Evolutionary conservation across 1,284 basidiomycete genomes (phyloP).

Genomic region (Austroboletus niveus): DNA sequence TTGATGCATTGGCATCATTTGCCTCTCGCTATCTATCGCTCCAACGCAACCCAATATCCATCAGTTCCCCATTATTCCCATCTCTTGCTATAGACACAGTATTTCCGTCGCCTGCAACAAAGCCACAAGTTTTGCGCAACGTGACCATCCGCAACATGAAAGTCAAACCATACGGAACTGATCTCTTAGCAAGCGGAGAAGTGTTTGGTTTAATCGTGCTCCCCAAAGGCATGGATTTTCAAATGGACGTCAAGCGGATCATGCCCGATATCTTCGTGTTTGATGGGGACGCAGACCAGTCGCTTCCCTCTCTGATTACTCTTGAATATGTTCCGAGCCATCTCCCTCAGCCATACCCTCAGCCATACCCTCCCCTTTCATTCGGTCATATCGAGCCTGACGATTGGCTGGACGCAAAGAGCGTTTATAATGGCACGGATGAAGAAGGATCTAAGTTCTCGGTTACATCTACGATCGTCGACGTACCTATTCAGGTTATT

Average conservation of each 20-base stretch:
- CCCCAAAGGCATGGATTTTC: slow-evolving; percentile 62
- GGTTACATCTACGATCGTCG: slow-evolving; percentile 61
- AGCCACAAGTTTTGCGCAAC: slow-evolving; percentile 61
- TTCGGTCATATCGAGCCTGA: slow-evolving; percentile 71
- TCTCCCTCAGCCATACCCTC: slow-evolving; percentile 49
- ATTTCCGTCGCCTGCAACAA: slow-evolving; percentile 63
- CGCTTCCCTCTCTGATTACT: background rate
- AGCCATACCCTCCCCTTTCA: slow-evolving; percentile 57
- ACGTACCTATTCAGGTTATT: slow-evolving; percentile 71
- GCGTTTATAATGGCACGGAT: slow-evolving; percentile 41
- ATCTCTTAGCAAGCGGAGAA: slow-evolving; percentile 63
- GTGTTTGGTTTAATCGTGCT: slow-evolving; percentile 64
- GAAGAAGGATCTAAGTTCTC: slow-evolving; percentile 53
- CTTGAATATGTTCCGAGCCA: slow-evolving; percentile 38
- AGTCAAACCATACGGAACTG: slow-evolving; percentile 50
- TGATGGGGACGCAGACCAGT: slow-evolving; percentile 59
- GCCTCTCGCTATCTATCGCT: slow-evolving; percentile 60
- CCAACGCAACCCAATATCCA: slow-evolving; percentile 51
- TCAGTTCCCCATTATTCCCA: slow-evolving; percentile 54
- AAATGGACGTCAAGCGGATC: slow-evolving; percentile 57
- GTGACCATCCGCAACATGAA: slow-evolving; percentile 75
- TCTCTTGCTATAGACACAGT: slow-evolving; percentile 44
- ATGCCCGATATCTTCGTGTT: slow-evolving; percentile 74
- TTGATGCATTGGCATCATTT: slow-evolving; percentile 56
- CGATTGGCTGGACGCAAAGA: slow-evolving; percentile 61